Base-by-base conservation (phyloP, 2,329 filamentous ascomycete species). In the Dissoconium aciculare region DNA sequence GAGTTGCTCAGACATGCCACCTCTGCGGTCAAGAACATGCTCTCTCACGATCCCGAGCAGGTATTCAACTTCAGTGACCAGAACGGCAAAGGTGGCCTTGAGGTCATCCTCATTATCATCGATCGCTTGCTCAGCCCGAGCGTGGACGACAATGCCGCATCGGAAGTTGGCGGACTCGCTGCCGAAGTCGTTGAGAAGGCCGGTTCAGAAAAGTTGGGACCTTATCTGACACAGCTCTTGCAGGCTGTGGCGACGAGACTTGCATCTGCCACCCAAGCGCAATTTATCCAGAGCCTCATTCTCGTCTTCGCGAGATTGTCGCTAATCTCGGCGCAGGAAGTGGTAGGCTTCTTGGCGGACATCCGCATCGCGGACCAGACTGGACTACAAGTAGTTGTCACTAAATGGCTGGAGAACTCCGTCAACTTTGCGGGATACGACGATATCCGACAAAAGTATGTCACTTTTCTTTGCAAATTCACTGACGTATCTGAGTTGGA, bases 351-450 rank as follows among this genome's bases (percentile, higher is more conserved):
- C 60, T 65, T 98, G 17, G 78, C 78, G 37, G 76, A 83, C 48
- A 77, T 93, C 39, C 70, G 83, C 44, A 79, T 95, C 41, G 71
- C 73, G 28, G 76, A 75, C 11, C 67, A 79, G 50, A 91, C 69
- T 47, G 89, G 85, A n/a, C 62, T 98, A 5, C 73, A 85, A 40
- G 75, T 94, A 14, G 89, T 98, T 3, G 62, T 95, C 42, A 69
- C 75, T 57, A 94, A 95, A 58, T 98, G 89, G 89, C 65, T 98
- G 1, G 89, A 95, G 60, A 93, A 95, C 56, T 93, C 84, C 3
- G 71, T 92, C 55, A 92, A 79, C 55, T 98, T 98, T 58, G 84
- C 84, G n/a, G 89, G 89, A 9, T 98, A 94, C 46, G 85, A 95
- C 47, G 87, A 94, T 55, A 95, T 95, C 45, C 73, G 85, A 44